Conservation (phyloP, 345 rosid species). For the Populus nigra region DNA sequence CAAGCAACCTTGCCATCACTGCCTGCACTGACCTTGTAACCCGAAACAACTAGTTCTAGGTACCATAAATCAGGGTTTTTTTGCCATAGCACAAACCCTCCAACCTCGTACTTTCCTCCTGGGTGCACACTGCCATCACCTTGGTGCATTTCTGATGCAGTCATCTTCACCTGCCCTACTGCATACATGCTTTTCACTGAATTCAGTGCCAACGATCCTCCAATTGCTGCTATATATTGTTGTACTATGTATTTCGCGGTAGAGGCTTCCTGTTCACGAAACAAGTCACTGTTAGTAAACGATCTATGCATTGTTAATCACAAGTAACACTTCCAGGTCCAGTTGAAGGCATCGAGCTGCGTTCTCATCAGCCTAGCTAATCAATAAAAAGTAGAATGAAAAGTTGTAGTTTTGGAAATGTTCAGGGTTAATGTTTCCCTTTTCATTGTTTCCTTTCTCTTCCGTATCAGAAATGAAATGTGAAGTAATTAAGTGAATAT, state of each 20-base stretch:
- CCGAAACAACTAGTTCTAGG: slow-evolving; percentile 76
- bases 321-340: not conserved
- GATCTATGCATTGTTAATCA: not conserved
- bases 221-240: slow-evolving; percentile 81
- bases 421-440: not conserved
- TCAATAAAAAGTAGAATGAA: not conserved
- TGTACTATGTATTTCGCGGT: slow-evolving; percentile 85
- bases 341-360: not conserved
- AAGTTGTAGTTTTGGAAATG: not conserved
- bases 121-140: slow-evolving; percentile 49
- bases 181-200: slow-evolving; percentile 73
- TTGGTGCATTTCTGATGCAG: slow-evolving; percentile 64
- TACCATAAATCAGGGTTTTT: slow-evolving; percentile 91
- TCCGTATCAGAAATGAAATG: not conserved
- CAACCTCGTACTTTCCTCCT: slow-evolving; percentile 60
- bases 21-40: slow-evolving; percentile 86
- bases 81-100: slow-evolving; percentile 90
- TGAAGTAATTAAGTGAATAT: not conserved
- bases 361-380: not conserved
- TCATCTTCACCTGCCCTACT: slow-evolving; percentile 85
- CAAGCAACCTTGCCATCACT: slow-evolving; percentile 88
- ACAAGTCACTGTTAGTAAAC: not conserved
- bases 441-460: not conserved
- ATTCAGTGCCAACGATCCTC: slow-evolving; percentile 60
- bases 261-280: slow-evolving; percentile 59